phyloP scores from a whole-genome alignment of 2,329 filamentous ascomycete species.

The Coleophoma crateriformis region DNA sequence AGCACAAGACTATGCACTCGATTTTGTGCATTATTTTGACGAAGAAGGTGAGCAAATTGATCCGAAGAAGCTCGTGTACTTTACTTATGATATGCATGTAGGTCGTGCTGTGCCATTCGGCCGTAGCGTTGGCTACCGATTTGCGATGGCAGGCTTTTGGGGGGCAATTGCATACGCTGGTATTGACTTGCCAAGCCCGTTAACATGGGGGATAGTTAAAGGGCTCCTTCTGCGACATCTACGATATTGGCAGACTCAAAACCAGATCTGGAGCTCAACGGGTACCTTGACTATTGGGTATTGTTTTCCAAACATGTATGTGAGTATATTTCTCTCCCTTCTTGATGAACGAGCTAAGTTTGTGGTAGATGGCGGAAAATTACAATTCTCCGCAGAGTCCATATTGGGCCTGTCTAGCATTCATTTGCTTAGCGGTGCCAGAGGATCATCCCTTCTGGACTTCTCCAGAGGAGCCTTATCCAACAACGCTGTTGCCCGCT shows the following conservation, averaged over 20 bases:
- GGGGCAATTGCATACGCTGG: constrained; percentile 70
- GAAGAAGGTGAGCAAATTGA: constrained; percentile 44
- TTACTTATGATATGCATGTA: neutral
- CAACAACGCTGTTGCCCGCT: constrained; percentile 48
- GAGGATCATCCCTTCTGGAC: constrained; percentile 71
- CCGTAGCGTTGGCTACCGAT: constrained; percentile 74
- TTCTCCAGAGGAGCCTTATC: constrained; percentile 56
- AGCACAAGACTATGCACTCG: constrained; percentile 60
- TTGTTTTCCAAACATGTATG: constrained; percentile 72
- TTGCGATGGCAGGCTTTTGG: constrained; percentile 83
- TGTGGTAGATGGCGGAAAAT: constrained; percentile 63
- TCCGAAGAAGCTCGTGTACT: neutral
- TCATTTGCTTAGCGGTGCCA: constrained; percentile 67
- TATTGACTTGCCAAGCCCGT: constrained; percentile 63
- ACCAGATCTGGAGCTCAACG: constrained; percentile 68
- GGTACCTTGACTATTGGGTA: constrained; percentile 73
- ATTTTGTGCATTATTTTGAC: constrained; percentile 74
- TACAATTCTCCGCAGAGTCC: constrained; percentile 70
- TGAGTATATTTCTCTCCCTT: constrained; percentile 21
- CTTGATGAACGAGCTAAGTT: neutral
- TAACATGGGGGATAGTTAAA: constrained; percentile 76
- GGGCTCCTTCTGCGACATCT: constrained; percentile 69
- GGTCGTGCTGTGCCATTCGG: constrained; percentile 70
- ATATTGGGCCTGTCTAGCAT: constrained; percentile 77
- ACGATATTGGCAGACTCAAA: constrained; percentile 73